Evolutionary conservation across 768 basidiomycete species (phyloP).

Genomic region (Boletus bicolor): DNA sequence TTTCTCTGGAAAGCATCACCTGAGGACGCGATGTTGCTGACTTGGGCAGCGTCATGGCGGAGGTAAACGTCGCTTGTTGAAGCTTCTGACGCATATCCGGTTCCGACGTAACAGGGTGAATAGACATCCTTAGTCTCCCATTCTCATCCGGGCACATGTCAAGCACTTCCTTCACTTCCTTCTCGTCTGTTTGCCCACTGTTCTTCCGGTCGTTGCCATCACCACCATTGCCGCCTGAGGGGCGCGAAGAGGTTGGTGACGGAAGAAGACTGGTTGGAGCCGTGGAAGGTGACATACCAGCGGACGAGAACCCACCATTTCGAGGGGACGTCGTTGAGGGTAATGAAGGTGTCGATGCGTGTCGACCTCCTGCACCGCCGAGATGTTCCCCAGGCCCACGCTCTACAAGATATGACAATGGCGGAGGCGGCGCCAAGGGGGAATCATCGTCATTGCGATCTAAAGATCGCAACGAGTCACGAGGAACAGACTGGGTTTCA

Average conservation of each 20-base stretch:
- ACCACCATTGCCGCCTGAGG: slow-evolving; percentile 53
- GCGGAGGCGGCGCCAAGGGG: slow-evolving; percentile 87
- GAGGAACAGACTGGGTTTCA: slow-evolving; percentile 22
- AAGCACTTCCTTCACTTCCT: slow-evolving; percentile 40
- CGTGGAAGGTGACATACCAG: slow-evolving; percentile 70
- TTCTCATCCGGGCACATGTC: slow-evolving; percentile 31
- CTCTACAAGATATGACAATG: slow-evolving; percentile 80
- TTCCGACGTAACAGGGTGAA: slow-evolving; percentile 58
- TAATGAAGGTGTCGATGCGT: slow-evolving; percentile 68
- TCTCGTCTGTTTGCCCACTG: slow-evolving; percentile 43
- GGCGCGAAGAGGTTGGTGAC: slow-evolving; percentile 72
- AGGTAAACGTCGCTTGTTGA: slow-evolving; percentile 35
- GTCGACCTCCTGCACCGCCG: slow-evolving; percentile 42
- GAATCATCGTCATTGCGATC: slow-evolving; percentile 57
- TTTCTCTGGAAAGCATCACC: slow-evolving; percentile 50
- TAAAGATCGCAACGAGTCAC: slow-evolving; percentile 39
- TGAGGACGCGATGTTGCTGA: slow-evolving; percentile 13
- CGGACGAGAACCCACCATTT: slow-evolving; percentile 46
- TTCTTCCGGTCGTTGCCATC: slow-evolving; percentile 45
- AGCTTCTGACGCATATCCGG: slow-evolving; percentile 55
- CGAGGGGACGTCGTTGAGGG: slow-evolving; percentile 58
- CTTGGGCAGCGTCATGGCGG: slow-evolving; percentile 33
- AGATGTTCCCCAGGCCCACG: slow-evolving; percentile 53
- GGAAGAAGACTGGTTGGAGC: slow-evolving; percentile 73
- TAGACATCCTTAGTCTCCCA: slow-evolving; percentile 37